phyloP scores from a whole-genome alignment of 306 rosid species.

The Malus sieversii region DNA sequence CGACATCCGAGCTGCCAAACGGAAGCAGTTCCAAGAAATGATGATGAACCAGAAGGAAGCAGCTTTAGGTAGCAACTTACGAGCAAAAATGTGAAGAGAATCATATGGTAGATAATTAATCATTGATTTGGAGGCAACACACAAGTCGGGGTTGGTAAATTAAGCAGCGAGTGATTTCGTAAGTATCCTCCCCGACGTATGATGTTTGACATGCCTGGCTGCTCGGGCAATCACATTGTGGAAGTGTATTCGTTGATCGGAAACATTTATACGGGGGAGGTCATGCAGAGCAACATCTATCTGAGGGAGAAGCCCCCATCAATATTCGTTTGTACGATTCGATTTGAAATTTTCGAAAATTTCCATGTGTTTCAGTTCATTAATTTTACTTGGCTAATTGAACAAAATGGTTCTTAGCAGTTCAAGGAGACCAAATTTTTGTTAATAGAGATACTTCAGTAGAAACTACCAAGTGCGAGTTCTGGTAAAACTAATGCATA shows the following conservation, averaged over 20 bases:
- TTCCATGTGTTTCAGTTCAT: not conserved
- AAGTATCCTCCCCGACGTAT: not conserved
- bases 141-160: not conserved
- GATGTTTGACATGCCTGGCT: not conserved
- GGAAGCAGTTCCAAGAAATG: conserved; percentile 40
- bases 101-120: not conserved
- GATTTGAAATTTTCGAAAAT: not conserved
- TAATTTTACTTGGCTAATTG: not conserved
- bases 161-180: not conserved
- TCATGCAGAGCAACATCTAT: not conserved
- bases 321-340: not conserved
- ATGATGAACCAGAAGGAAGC: conserved; percentile 26
- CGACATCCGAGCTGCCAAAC: conserved; percentile 61
- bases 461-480: not conserved
- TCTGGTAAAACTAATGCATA: not conserved
- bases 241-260: not conserved
- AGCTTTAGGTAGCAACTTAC: conserved; percentile 25
- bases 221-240: not conserved
- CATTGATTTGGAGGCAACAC: not conserved
- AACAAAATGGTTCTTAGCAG: not conserved
- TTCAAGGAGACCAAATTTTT: not conserved
- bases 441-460: not conserved
- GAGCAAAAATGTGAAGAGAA: not conserved
- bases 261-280: not conserved
- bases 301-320: not conserved